Base-by-base conservation (phyloP, 495 filamentous ascomycete genomes). In the Cryomyces minteri region DNA sequence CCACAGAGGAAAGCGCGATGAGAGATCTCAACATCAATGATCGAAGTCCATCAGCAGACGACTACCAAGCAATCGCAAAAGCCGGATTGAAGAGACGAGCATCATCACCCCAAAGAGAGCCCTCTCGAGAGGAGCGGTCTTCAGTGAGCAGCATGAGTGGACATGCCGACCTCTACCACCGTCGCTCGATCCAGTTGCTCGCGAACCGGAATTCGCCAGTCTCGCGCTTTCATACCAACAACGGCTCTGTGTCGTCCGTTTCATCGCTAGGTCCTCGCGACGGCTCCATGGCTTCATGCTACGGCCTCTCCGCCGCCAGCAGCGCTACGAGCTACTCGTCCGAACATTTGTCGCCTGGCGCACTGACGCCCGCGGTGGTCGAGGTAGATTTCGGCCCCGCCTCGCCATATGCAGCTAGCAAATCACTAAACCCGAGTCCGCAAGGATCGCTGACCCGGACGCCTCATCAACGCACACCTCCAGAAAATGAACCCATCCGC, bases 11-110 rank as follows among this genome's bases (percentile, higher is more conserved):
- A 28, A 53, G 43, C 18, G 57, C 54, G 5, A 57, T 66, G 58
- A 54, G 54, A 48, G 55, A 62, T 36, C 53, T 67, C 39, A 57
- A 62, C 43, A 56, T 67, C 40, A 58, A 56, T 44, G 63, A 66
- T 37, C 53, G 58, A 33, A 67, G 52, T 59, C 68, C 53, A 61
- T 61, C 48, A 58, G 53, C 49, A 49, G 68, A 67, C 52, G 57
- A 63, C 33, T 59, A 64, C 44, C 63, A 59, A 47, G 62, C 65
- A 44, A 59, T 58, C 37, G 58, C 59, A 41, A 57, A 59, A 53
- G 38, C 72, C 60, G 68, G 84, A 49, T 63, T 80, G 58, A 94
- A 94, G 58, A 72, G 86, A 48, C 69, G 83, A 44, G 85, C 86
- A 28, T 86, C 83, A 3, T 88, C 84, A 28, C 82, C 84, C 28